Percentiles rank a stretch among this genome's conserved stretches.
phyloP scores from a whole-genome alignment of 768 basidiomycete genomes.

The Xerocomus spinulosus region DNA sequence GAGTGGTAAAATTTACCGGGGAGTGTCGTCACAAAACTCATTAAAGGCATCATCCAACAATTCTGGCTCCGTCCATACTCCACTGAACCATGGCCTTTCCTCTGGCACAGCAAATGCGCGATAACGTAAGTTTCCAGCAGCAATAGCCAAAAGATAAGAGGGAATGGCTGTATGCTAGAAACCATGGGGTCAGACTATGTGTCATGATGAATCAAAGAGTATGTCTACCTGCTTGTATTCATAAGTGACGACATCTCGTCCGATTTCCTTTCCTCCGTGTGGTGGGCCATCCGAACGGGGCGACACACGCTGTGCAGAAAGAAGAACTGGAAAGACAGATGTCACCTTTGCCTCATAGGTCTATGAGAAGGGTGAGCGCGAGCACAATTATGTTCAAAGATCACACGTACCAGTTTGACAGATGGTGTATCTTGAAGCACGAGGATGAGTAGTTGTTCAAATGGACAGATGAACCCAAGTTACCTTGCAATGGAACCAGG shows the following conservation, averaged over 20 bases:
- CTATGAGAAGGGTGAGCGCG: constrained; percentile 29
- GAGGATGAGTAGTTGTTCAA: too few species aligned
- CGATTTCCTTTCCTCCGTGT: constrained; percentile 71
- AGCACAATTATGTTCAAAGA: background rate
- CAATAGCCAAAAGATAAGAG: constrained; percentile 89
- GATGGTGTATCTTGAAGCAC: constrained; percentile 91
- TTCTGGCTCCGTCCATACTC: constrained; percentile 90
- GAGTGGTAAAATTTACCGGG: constrained; percentile 43
- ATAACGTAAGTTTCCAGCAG: constrained; percentile 78
- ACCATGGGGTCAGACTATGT: background rate
- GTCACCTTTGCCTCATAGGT: constrained; percentile 81
- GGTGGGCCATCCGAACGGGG: constrained; percentile 69
- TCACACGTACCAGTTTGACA: constrained; percentile 66
- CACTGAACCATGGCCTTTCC: constrained; percentile 71
- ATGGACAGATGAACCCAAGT: constrained; percentile 13
- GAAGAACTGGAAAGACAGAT: constrained; percentile 78
- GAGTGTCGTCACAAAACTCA: constrained; percentile 88
- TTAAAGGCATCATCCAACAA: constrained; percentile 70
- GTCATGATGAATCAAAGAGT: background rate
- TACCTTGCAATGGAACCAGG: constrained; percentile 76
- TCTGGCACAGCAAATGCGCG: constrained; percentile 53
- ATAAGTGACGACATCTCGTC: constrained; percentile 70
- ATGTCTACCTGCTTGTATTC: constrained; percentile 73
- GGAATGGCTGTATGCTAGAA: constrained; percentile 83
- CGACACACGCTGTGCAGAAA: constrained; percentile 77